Base-by-base conservation (phyloP, 306 rosid genomes). In the Castanea sativa region DNA sequence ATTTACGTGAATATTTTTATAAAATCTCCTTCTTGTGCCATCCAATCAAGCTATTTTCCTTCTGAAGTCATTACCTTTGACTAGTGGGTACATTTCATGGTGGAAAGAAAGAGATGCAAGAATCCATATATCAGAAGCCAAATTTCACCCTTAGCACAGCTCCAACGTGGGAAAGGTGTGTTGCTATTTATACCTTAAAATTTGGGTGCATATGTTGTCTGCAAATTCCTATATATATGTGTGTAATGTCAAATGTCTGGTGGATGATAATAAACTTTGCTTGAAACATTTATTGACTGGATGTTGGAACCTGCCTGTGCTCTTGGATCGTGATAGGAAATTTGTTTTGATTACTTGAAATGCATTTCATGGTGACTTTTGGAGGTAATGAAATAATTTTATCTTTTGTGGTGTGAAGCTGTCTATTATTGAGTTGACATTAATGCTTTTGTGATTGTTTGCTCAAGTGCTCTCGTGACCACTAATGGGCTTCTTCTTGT, bases 101-200 rank as follows among this genome's bases (percentile, higher is more conserved):
- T 71, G 97, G 91, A 81, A 91, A 90, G 86, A 92, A 90, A 64
- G 96, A 89, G 74, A 87, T 41, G 79, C 87, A 86, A 56, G 97
- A 87, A 74, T 88, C 95, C 69, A 19, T 74, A 56, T 83, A 77
- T 76, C 90, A 91, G 84, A 88, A n/a, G 85, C 91, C 91, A 79
- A 85, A 90, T 76, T 89, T 86, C 59, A 80, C 87, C 53, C 88
- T 95, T 68, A 79, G 87, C 87, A 89, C 94, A 3, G 94, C 97
- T 80, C 99, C 99, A 55, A 89, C 87, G 82, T 95, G 99, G 99
- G 99, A 95, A 75, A 93, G 95, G 98, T 92, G 73, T 64, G 92
- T 89, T 81, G 57, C 67, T 59, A 25, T 81, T 69, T 84, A n/a
- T 68, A 59, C 30, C 45, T 55, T 73, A n/a, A 59, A 20, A 21